These are phyloP conservation scores for Exophiala alcalophila DNA, from an alignment of 2,329 filamentous ascomycete species.

Conservation along the genomic window DNA sequence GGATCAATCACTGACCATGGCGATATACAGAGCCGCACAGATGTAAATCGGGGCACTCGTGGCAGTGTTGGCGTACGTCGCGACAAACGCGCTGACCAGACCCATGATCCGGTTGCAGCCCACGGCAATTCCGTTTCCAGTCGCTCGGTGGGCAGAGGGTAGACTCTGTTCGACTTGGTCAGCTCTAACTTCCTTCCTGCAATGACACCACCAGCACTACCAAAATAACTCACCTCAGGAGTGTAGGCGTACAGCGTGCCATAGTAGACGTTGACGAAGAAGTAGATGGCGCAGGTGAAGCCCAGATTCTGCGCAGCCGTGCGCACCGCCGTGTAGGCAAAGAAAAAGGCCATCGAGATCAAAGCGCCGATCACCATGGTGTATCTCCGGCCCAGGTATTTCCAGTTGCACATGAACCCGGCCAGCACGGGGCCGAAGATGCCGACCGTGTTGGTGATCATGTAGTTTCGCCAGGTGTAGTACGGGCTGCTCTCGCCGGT, in stretches of 20 bases:
- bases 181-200: too few species aligned
- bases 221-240: constrained; percentile 67
- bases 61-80: constrained; percentile 29
- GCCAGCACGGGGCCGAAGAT: constrained; percentile 71
- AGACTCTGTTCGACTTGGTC: too few species aligned
- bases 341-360: constrained; percentile 66
- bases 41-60: constrained; percentile 40
- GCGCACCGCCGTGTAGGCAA: constrained; percentile 67
- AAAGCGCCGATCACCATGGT: constrained; percentile 63
- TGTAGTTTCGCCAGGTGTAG: constrained; percentile 71
- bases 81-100: constrained; percentile 62
- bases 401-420: constrained; percentile 67
- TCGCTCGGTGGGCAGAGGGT: constrained; percentile 66
- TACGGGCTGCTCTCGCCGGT: constrained; percentile 73
- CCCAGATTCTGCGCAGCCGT: constrained; percentile 62
- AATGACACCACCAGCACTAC: too few species aligned
- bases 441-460: constrained; percentile 72
- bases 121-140: constrained; percentile 70
- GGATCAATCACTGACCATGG: constrained; percentile 33
- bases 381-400: constrained; percentile 67
- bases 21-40: constrained; percentile 37
- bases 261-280: constrained; percentile 66
- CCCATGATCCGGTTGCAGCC: constrained; percentile 72
- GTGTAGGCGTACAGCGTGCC: constrained; percentile 75
- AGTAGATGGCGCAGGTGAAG: constrained; percentile 66